These are phyloP conservation scores for Saprolegnia diclina DNA, from an alignment of 352 stramenopile genomes.

Conservation along the genomic window DNA sequence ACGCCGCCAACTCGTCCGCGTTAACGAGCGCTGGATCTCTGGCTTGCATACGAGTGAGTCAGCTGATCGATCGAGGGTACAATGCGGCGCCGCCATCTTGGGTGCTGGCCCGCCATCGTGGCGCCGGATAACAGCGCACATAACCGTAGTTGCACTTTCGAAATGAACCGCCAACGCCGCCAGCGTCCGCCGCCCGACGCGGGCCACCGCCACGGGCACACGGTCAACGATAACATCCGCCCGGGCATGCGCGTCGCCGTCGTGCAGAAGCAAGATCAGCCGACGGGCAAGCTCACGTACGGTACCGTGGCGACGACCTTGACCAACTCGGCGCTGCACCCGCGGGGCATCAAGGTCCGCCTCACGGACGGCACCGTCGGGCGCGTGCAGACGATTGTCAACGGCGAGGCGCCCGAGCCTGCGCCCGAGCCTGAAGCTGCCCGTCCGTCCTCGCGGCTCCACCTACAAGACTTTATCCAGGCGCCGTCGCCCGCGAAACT, in stretches of 20 bases:
- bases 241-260: constrained; percentile 22
- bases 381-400: constrained; percentile 18
- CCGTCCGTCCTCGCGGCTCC: background rate
- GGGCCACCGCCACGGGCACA: background rate
- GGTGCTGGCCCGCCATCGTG: no score
- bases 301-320: constrained; percentile 15
- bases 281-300: constrained; percentile 22
- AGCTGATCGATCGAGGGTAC: no score
- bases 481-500: background rate
- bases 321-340: constrained; percentile 23
- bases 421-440: background rate
- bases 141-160: background rate
- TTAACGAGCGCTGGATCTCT: no score
- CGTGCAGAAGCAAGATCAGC: constrained; percentile 27
- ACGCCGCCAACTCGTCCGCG: no score
- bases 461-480: background rate
- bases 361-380: constrained; percentile 24
- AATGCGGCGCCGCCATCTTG: no score
- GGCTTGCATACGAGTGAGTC: no score
- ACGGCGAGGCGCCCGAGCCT: background rate
- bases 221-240: constrained; percentile 13
- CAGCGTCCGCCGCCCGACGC: background rate
- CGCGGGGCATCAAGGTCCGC: constrained; percentile 24
- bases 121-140: no score
- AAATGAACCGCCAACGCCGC: constrained; percentile 12